Base-by-base conservation (phyloP, 768 basidiomycete genomes). In the Baorangia bicolor region DNA sequence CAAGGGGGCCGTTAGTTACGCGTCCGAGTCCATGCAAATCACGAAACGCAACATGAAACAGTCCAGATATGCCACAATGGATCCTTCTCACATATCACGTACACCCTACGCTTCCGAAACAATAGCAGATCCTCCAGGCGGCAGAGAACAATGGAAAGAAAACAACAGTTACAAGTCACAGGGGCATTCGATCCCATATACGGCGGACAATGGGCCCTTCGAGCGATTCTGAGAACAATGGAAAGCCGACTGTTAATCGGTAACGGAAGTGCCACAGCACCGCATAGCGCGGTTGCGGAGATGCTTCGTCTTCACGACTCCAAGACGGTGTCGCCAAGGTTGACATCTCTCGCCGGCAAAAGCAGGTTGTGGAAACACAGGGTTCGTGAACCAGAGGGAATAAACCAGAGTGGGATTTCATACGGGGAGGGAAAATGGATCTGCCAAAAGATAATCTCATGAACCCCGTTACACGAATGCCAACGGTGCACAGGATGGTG, bases 191-290 rank as follows among this genome's bases (percentile, higher is more conserved):
- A 28, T 53, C 7, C 66, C 64, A 56, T 55, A 61, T 62, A 27
- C 23, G 48, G 64, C 33, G 51, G 35, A 69, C 68, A 69, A 69
- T 69, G 59, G 49, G 16, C 18, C 33, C 27, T 21, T 31, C 30
- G 38, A 49, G 18, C 21, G 14, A 11, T 33, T 31, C 25, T 14
- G 50, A 57, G 47, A 62, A 56, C 63, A 59, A 62, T 62, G 51
- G 53, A 41, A 55, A 9, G 25, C 12, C 28, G 20, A 21, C 14
- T 12, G 21, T 27, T 47, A 44, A 60, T 64, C 48, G 37, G 38
- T 53, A 35, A 55, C 45, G 25, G 2, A 18, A 43, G 34, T 51
- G 53, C 51, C 51, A 59, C 53, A 51, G 42, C 50, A 57, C 53
- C 47, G 41, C 57, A 54, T 53, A 13, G 14, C 37, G 9, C 53